These are phyloP conservation scores for Fraxinus platypoda DNA, from an alignment of 305 asterid species.

Conservation along the genomic window DNA sequence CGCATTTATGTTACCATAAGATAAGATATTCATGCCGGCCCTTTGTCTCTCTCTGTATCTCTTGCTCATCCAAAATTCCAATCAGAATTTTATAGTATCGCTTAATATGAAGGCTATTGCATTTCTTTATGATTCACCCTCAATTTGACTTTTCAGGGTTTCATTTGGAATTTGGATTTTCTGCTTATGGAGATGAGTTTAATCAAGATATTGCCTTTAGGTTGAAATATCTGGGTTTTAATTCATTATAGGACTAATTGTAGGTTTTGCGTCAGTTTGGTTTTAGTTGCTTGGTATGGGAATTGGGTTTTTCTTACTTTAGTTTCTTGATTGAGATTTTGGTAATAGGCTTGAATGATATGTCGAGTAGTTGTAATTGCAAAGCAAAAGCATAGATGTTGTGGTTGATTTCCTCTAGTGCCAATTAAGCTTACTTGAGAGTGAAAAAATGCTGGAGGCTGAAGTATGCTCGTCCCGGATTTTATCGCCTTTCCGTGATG, in stretches of 20 bases:
- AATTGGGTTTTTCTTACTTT: constrained; percentile 5
- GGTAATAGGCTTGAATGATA: constrained; percentile 20
- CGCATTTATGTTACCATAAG: constrained; percentile 37
- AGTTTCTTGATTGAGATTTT: constrained; percentile 14
- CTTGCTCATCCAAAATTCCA: constrained; percentile 13
- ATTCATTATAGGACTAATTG: not conserved
- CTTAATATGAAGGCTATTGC: constrained; percentile 1
- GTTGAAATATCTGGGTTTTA: constrained; percentile 6
- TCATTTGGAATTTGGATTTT: constrained; percentile 35
- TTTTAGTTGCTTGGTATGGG: not conserved
- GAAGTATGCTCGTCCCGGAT: constrained; percentile 64
- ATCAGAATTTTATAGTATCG: not conserved
- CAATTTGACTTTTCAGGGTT: constrained; percentile 36
- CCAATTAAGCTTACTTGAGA: constrained; percentile 23
- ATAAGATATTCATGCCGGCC: constrained; percentile 32
- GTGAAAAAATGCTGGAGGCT: constrained; percentile 57
- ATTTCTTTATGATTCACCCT: constrained; percentile 17
- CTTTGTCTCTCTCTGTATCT: constrained; percentile 22
- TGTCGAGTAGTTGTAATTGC: constrained; percentile 19
- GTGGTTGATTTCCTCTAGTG: constrained; percentile 6
- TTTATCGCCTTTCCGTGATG: constrained; percentile 71
- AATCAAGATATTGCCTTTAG: not conserved
- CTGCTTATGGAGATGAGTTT: constrained; percentile 22
- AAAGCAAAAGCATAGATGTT: constrained; percentile 9
- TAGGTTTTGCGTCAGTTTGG: constrained; percentile 1